Conservation (phyloP, 2,329 filamentous ascomycete species). For the Cladosporium sp. region DNA sequence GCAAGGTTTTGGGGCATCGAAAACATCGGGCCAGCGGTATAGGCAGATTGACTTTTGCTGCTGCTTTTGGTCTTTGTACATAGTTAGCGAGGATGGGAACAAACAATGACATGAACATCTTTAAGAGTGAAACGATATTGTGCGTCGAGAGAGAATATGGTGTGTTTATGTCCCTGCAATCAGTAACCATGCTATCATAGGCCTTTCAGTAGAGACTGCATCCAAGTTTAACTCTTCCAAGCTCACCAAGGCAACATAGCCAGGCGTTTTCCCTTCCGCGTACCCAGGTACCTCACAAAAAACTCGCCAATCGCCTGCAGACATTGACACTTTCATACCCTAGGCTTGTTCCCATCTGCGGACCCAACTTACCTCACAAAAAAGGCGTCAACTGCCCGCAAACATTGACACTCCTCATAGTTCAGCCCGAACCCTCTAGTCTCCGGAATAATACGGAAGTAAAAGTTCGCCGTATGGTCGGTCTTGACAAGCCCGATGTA, state of each 20-base stretch:
- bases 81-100: neutral
- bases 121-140: too few relatives aligned
- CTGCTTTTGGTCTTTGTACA: neutral
- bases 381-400: neutral
- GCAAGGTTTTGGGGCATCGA: neutral
- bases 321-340: neutral
- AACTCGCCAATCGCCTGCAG: neutral
- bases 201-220: neutral
- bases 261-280: too few relatives aligned
- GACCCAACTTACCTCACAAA: neutral
- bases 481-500: neutral
- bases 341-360: neutral
- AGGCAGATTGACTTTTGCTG: neutral
- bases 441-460: neutral
- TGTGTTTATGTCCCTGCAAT: too few relatives aligned
- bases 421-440: neutral
- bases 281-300: neutral
- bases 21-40: neutral
- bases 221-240: neutral
- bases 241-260: too few relatives aligned
- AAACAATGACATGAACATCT: neutral
- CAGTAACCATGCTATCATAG: too few relatives aligned
- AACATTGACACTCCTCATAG: neutral
- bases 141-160: too few relatives aligned
- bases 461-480: neutral